These are phyloP conservation scores for Ogataea hybrid DNA, from an alignment of 1,139 yeast genomes.

Conservation along the genomic window DNA sequence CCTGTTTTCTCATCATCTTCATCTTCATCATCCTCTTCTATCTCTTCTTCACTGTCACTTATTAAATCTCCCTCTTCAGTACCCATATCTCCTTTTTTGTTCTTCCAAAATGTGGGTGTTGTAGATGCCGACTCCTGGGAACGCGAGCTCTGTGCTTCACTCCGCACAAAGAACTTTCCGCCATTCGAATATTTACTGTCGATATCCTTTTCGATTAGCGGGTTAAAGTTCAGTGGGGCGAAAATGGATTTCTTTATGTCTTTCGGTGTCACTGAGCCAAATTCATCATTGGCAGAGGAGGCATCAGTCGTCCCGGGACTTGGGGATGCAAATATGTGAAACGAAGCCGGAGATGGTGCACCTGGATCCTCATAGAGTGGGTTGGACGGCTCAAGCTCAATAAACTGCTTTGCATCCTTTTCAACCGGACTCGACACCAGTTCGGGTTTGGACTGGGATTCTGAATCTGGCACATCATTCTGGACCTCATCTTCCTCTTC, in stretches of 20 bases:
- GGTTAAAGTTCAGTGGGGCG: conserved; percentile 79
- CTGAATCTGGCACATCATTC: conserved; percentile 1
- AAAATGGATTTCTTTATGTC: conserved; percentile 55
- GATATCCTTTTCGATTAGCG: conserved; percentile 68
- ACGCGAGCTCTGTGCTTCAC: conserved; percentile 11
- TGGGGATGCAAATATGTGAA: conserved; percentile 47
- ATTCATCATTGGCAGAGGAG: conserved; percentile 13
- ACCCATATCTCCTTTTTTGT: conserved; percentile 10
- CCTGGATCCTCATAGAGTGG: conserved; percentile 79
- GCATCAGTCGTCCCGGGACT: conserved; percentile 22
- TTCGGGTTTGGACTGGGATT: neutral
- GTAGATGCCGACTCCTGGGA: conserved; percentile 11
- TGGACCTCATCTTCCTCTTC: conserved; percentile 5
- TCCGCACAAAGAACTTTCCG: conserved; percentile 70
- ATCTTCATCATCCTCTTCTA: conserved; percentile 21
- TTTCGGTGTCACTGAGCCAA: conserved; percentile 21
- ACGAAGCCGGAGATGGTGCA: conserved; percentile 70
- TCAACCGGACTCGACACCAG: conserved; percentile 1
- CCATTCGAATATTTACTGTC: conserved; percentile 85
- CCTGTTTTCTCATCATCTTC: conserved; percentile 16
- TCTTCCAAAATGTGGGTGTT: conserved; percentile 23
- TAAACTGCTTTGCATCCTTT: neutral
- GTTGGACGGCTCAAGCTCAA: conserved; percentile 21
- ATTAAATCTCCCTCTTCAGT: conserved; percentile 20
- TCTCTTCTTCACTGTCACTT: conserved; percentile 17